Conservation (phyloP, 202 grass and related monocot genomes). For the Schoenoplectus triqueter region DNA sequence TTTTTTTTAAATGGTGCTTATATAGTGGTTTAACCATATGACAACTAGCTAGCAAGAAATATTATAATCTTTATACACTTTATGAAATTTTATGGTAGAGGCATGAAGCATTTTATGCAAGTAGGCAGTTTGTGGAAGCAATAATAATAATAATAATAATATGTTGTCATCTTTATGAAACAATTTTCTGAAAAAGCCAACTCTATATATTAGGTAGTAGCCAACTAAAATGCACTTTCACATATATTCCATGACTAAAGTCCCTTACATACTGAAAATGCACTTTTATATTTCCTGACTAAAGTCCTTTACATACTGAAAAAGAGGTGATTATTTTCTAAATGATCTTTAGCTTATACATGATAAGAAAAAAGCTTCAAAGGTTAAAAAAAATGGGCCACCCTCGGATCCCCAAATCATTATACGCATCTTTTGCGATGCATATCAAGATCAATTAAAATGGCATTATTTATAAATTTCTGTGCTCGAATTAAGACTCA, state of each 20-base stretch:
- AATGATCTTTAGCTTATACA: slow-evolving; percentile 12
- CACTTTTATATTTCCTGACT: background rate
- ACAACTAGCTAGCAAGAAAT: background rate
- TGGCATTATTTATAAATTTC: background rate
- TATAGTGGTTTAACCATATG: background rate
- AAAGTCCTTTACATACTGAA: background rate
- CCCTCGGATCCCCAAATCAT: background rate
- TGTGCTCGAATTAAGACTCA: no score
- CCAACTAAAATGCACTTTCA: slow-evolving; percentile 27
- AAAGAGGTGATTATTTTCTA: slow-evolving; percentile 5
- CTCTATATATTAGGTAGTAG: background rate
- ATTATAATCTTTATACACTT: slow-evolving; percentile 16
- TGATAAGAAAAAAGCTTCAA: background rate
- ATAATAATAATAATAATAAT: background rate
- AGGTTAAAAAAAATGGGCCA: background rate
- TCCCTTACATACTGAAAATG: slow-evolving; percentile 3
- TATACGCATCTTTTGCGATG: background rate
- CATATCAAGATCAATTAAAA: background rate
- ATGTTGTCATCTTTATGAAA: slow-evolving; percentile 22
- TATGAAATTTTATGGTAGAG: background rate
- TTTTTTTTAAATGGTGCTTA: background rate
- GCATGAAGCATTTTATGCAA: background rate
- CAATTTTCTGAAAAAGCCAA: slow-evolving; percentile 21
- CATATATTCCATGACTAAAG: slow-evolving; percentile 23
- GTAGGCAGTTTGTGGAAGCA: background rate